Conservation (phyloP, 306 rosid species). For the Heteromeles arbutifolia region DNA sequence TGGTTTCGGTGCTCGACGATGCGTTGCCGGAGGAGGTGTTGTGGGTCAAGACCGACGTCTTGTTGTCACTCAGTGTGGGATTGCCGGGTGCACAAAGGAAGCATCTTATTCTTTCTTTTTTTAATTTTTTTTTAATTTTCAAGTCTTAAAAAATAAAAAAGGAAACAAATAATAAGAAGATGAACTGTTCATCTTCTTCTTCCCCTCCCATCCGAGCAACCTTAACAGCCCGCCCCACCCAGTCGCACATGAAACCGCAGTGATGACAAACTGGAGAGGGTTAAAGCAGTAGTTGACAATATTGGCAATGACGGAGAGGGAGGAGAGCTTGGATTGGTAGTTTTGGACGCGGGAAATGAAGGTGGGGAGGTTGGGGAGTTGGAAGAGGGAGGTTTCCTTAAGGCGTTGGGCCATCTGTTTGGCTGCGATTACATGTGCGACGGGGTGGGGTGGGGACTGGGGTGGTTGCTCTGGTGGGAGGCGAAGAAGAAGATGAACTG, state of each 20-base stretch:
- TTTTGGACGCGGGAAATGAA: conserved; percentile 54
- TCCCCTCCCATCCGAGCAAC: no score
- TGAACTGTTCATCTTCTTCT: no score
- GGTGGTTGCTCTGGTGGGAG: no score
- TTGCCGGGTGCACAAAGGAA: conserved; percentile 37
- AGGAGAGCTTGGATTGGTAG: conserved; percentile 55
- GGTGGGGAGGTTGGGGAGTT: conserved; percentile 44
- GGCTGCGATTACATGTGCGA: no score
- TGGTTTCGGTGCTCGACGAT: conserved; percentile 69
- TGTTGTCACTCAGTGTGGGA: conserved; percentile 56
- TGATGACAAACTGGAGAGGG: conserved; percentile 54
- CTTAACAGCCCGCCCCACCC: no score
- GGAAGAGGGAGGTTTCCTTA: conserved; percentile 59
- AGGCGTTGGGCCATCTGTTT: conserved; percentile 23
- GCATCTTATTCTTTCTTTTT: no score
- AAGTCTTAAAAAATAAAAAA: no score
- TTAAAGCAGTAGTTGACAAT: conserved; percentile 40
- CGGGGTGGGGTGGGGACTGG: no score
- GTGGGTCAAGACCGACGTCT: conserved; percentile 52
- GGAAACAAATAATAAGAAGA: no score
- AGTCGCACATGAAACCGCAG: not conserved
- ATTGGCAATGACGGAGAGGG: not conserved
- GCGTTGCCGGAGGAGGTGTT: conserved; percentile 64
- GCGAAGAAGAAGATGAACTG: no score
- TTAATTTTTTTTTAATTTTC: no score